These are phyloP conservation scores for Boletus edulis DNA, from an alignment of 768 basidiomycete genomes.

Conservation along the genomic window DNA sequence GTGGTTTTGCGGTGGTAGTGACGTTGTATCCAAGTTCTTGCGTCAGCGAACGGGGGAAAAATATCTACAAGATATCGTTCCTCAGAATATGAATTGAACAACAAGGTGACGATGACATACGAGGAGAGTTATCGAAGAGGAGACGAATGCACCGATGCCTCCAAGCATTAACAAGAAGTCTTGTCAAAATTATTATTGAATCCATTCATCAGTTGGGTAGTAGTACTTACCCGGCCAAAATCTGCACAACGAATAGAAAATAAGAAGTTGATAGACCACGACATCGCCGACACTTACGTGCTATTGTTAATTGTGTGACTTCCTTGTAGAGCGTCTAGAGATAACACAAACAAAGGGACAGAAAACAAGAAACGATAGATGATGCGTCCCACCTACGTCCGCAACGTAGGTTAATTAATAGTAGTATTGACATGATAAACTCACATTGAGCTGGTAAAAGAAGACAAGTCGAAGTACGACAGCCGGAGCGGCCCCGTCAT, in stretches of 20 bases:
- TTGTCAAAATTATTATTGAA: conserved; percentile 14
- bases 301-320: conserved; percentile 49
- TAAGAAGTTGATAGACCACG: conserved; percentile 1
- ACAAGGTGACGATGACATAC: conserved; percentile 39
- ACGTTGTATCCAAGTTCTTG: conserved; percentile 59
- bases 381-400: conserved; percentile 59
- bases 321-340: conserved; percentile 57
- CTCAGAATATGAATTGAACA: neutral
- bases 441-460: conserved; percentile 77
- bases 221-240: conserved; percentile 55
- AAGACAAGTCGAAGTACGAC: conserved; percentile 72
- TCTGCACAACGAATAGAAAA: conserved; percentile 29
- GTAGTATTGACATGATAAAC: conserved; percentile 25
- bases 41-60: conserved; percentile 74
- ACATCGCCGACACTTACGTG: conserved; percentile 44
- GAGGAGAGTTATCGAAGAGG: conserved; percentile 76
- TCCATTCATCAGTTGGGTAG: neutral
- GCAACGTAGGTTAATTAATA: neutral
- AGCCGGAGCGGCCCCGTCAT: conserved; percentile 69
- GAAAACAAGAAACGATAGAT: conserved; percentile 76
- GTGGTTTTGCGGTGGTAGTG: conserved; percentile 31
- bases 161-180: conserved; percentile 73
- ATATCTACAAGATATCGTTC: conserved; percentile 44
- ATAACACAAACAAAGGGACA: conserved; percentile 64
- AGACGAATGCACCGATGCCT: conserved; percentile 74